A percentile compares a stretch with the other conserved stretches of the same genome.
Evolutionary conservation across 441 rosid genomes (phyloP).

Genomic region (Eutrema salsugineum): DNA sequence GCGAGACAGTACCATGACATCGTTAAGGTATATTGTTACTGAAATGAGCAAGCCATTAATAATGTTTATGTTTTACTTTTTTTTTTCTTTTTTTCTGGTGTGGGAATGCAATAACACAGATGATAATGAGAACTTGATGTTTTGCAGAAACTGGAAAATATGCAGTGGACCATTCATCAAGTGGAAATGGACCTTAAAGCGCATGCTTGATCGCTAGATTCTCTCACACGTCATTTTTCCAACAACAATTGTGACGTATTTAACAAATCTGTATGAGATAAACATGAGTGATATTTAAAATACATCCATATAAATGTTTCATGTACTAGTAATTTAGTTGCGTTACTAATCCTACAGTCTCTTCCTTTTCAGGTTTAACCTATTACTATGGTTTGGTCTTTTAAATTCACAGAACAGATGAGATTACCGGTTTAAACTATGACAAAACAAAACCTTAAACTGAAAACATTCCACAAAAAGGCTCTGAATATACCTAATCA

Average conservation of each 20-base stretch:
- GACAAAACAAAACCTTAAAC: background rate
- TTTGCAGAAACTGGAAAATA: slow-evolving; percentile 80
- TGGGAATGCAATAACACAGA: background rate
- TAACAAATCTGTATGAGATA: background rate
- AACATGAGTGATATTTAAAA: background rate
- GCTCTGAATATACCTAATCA: background rate
- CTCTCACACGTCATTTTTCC: slow-evolving; percentile 7
- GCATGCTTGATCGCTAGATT: slow-evolving; percentile 52
- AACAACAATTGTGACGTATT: background rate
- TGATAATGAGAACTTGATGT: slow-evolving; percentile 4
- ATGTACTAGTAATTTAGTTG: background rate
- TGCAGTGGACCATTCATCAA: slow-evolving; percentile 96
- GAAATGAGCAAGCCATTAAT: background rate
- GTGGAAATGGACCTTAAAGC: slow-evolving; percentile 90
- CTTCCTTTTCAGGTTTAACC: background rate
- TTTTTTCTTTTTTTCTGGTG: background rate
- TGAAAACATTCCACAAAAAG: background rate
- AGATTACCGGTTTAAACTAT: background rate
- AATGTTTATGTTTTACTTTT: background rate
- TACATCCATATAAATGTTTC: background rate
- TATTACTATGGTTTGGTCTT: background rate
- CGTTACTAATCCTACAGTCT: background rate
- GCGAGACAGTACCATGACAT: slow-evolving; percentile 95
- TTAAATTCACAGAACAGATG: background rate
- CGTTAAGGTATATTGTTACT: slow-evolving; percentile 55